Percentiles rank a stretch among this genome's conserved stretches.
These are phyloP conservation scores for Dendrobium officinale DNA, from an alignment of 106 monocot species.

Conservation along the genomic window DNA sequence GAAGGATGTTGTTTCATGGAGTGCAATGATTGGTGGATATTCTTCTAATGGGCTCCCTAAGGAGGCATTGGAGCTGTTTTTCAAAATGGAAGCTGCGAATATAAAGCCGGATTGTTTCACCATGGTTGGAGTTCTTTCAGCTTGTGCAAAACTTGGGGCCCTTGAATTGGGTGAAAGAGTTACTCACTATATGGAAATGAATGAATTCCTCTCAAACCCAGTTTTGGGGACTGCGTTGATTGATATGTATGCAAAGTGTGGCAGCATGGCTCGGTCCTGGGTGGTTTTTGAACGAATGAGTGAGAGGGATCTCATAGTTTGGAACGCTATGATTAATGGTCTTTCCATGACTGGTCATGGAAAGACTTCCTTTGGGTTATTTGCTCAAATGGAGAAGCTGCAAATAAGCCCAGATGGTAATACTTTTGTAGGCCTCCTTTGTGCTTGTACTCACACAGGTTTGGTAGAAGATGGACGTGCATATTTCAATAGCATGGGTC, in stretches of 20 bases:
- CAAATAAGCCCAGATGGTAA: constrained; percentile 37
- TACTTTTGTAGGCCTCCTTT: constrained; percentile 61
- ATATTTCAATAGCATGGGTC: constrained; percentile 47
- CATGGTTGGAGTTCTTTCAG: constrained; percentile 64
- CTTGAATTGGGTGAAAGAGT: constrained; percentile 42
- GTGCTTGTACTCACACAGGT: constrained; percentile 61
- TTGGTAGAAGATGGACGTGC: constrained; percentile 53
- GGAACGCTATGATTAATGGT: constrained; percentile 70
- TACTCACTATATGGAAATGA: constrained; percentile 19
- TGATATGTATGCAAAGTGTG: constrained; percentile 85
- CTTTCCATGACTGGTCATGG: constrained; percentile 66
- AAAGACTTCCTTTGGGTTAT: constrained; percentile 43
- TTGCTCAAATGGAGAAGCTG: constrained; percentile 46
- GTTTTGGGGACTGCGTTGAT: constrained; percentile 72
- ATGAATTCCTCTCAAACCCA: constrained; percentile 42
- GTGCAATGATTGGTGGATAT: constrained; percentile 72
- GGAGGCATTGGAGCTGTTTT: constrained; percentile 61
- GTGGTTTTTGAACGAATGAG: constrained; percentile 40
- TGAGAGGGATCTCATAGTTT: constrained; percentile 40
- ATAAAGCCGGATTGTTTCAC: constrained; percentile 60
- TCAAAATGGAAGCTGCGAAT: constrained; percentile 34
- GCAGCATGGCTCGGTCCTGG: constrained; percentile 41
- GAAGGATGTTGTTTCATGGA: constrained; percentile 74
- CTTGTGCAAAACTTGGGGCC: constrained; percentile 67
- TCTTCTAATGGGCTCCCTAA: constrained; percentile 59